phyloP scores from a whole-genome alignment of 2,329 filamentous ascomycete species.

The Fusarium caatingaense region DNA sequence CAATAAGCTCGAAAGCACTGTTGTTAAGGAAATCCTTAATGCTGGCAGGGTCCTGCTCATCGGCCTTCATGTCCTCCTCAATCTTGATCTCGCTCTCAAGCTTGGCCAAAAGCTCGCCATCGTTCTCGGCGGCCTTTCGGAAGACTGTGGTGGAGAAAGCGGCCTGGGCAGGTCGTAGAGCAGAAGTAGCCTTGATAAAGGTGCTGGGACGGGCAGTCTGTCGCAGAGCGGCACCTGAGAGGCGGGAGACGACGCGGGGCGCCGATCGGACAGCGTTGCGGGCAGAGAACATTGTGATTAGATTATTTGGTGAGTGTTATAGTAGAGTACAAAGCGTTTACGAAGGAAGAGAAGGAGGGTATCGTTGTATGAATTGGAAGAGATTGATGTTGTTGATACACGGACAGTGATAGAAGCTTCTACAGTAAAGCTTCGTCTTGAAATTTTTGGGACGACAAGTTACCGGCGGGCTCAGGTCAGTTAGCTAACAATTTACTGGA shows the following conservation, averaged over 20 bases:
- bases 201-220: conserved; percentile 63
- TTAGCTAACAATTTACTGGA: conserved; percentile 32
- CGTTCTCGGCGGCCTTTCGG: conserved; percentile 65
- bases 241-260: conserved; percentile 71
- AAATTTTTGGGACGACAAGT: conserved; percentile 42
- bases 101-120: conserved; percentile 87
- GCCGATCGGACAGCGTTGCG: conserved; percentile 73
- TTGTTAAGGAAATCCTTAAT: conserved; percentile 91
- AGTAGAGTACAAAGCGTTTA: neutral
- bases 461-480: conserved; percentile 11
- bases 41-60: conserved; percentile 77
- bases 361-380: conserved; percentile 26
- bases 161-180: conserved; percentile 52
- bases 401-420: conserved; percentile 41
- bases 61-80: conserved; percentile 82
- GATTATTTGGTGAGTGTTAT: neutral
- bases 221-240: conserved; percentile 63
- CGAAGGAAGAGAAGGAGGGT: neutral
- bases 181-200: conserved; percentile 59
- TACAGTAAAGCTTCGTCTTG: conserved; percentile 33
- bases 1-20: conserved; percentile 84
- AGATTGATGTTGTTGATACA: conserved; percentile 29
- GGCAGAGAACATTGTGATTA: conserved; percentile 74
- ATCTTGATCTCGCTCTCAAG: conserved; percentile 85
- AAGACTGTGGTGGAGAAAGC: conserved; percentile 60